Base-by-base conservation (phyloP, 1,139 yeast species). In the Meyerozyma elateridarum region DNA sequence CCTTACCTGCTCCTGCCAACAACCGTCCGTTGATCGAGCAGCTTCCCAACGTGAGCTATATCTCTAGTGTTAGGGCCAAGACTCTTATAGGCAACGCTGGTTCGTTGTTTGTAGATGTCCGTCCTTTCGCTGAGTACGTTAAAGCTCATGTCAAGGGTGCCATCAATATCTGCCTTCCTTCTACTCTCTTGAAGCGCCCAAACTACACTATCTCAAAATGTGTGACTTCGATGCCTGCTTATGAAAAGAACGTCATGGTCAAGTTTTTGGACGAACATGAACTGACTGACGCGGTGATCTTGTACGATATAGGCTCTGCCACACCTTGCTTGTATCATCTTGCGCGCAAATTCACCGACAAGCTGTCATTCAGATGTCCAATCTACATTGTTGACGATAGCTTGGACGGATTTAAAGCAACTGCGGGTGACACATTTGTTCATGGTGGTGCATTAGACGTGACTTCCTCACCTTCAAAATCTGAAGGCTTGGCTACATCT, bases 151-250 rank as follows among this genome's bases (percentile, higher is more conserved):
- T 85, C 11, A 46, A 45, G n/a, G 58, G 68, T 29, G 72, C 95
- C 2, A 59, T 81, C 28, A 82, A 82, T 49, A 69, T 85, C 21
- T 81, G 89, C 48, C 61, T 85, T 15, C 95, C 95, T 2, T 77
- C 91, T 13, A 85, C 95, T 1, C 62, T 85, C 30, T 59, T 85
- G 41, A 81, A 81, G 49, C 70, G 95, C 40, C 65, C 74, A 22
- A 77, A 74, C 37, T 84, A 80, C 48, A 72, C 73, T 12, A 59
- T 84, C 33, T 42, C 61, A 35, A 57, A 80, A 42, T 71, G 82
- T 40, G 56, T 77, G 28, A 78, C 75, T 36, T 75, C 84, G 22
- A 66, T 80, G 52, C 73, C 78, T 36, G 21, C 43, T 35, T 36
- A 43, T 37, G 41, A 39, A 24, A 27, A 35, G 21, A 24, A 37